Base-by-base conservation (phyloP, 2,329 filamentous ascomycete genomes). In the Clarireedia homoeocarpa region DNA sequence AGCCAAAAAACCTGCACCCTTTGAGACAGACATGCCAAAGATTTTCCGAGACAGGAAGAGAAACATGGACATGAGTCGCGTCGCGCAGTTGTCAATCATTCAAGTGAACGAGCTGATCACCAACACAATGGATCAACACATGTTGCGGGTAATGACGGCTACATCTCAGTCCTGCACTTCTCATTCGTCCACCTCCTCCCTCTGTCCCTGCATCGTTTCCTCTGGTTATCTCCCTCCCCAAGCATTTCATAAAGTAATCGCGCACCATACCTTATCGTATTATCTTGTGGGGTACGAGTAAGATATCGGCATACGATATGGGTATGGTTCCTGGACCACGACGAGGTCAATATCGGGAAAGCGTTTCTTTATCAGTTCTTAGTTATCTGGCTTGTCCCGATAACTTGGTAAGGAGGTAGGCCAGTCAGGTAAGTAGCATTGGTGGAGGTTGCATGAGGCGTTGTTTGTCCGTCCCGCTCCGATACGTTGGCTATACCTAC, bases 251-350 rank as follows among this genome's bases (percentile, higher is more conserved):
- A 42, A 45, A 47, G 40, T 34, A 34, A 53, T 47, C 15, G 14
- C 17, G 14, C 15, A 42, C n/a, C 10, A 42, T 47, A 47, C 39
- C 50, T 52, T 52, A 52, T 52, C 50, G 45, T n/a, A 53, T 53
- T 36, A 46, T 45, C 5, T 42, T 42, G 39, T 17, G 39, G 15
- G 23, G 27, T 53, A 5, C 12, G 15, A 47, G 27, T 53, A 5
- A n/a, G 15, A 47, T 26, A 14, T 26, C 27, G 36, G 9, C 27
- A 53, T 34, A 15, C 34, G 6, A 38, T 36, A 4, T 34, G 10
- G 30, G 5, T 34, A 34, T 34, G 10, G 27, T 17, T 53, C 30
- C 40, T 24, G 12, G 14, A 6, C 17, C 7, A 4, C 26, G 5
- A 27, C 7, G 26, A 27, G 26, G 26, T 30, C 17, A 17, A 30